Base-by-base conservation (phyloP, 208 protist genomes). In the Willaertia magna region DNA sequence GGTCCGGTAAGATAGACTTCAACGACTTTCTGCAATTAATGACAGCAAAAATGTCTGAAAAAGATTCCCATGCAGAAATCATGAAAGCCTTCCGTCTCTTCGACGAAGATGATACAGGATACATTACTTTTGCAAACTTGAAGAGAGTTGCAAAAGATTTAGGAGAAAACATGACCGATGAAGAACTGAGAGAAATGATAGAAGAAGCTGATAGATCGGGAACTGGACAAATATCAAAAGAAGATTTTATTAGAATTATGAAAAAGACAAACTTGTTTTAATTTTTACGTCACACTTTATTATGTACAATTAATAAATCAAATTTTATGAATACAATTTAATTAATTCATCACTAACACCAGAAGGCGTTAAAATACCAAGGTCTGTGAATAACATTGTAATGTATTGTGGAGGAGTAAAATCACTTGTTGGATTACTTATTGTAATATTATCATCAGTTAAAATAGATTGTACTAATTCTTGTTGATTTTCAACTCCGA, bases 271-370 rank as follows among this genome's bases (percentile, higher is more conserved):
- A 85, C 14, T 87, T 94, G 26, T 94, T 93, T 85, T 93, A 79
- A 85, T 16, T 16, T 49, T 49, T 49, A 16, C n/a, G n/a, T 49
- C 47, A 49, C 4, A 49, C 12, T 49, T 12, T 12, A 4, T 49
- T 49, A 4, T 49, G 47, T 49, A 49, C 47, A 49, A 49, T 49
- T 49, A n/a, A n/a, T n/a, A n/a, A 55, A 20, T 55, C 20, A 22
- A 55, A 46, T 85, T 20, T 92, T 88, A 93, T 59, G 88, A 86
- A 88, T 96, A 97, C 12, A 98, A 86, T 87, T 96, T 95, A 85
- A 99, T 99, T 87, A 99, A 95, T 90, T 99, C 97, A 88, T 99
- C 98, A 18, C 95, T 96, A 0, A 99, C 97, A 12, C 97, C 98
- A 14, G 96, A 97, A 4, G 98, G 98, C 11, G 98, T 98, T 89